Percentiles rank a stretch among this genome's conserved stretches.
Evolutionary conservation across 2,329 filamentous ascomycete genomes (phyloP).

Genomic region (Alternaria ethzedia): DNA sequence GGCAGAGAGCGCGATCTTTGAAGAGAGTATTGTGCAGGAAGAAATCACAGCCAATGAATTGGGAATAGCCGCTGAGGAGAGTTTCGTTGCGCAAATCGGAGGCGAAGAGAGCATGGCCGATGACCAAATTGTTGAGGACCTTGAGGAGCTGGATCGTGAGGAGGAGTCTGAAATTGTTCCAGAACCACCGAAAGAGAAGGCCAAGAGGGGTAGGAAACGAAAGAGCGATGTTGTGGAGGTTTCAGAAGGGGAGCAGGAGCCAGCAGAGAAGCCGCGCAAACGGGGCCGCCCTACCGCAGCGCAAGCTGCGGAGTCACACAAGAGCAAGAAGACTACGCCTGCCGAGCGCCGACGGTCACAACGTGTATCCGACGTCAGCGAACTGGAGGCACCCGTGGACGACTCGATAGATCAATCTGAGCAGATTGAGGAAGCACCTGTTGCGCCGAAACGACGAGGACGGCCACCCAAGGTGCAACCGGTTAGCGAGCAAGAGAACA

Average conservation of each 20-base stretch:
- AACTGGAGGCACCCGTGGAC: constrained; percentile 31
- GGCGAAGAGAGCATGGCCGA: constrained; percentile 32
- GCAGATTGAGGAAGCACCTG: constrained; percentile 26
- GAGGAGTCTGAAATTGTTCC: constrained; percentile 36
- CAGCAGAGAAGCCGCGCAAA: constrained; percentile 24
- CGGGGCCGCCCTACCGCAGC: constrained; percentile 15
- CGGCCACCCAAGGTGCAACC: constrained; percentile 31
- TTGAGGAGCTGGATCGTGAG: constrained; percentile 31
- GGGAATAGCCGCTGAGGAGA: constrained; percentile 32
- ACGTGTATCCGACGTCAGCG: constrained; percentile 37
- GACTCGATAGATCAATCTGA: constrained; percentile 28
- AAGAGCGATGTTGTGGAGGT: constrained; percentile 34
- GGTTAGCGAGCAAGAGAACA: constrained; percentile 17
- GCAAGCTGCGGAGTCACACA: constrained; percentile 18
- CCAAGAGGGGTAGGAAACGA: constrained; percentile 37
- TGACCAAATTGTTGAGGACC: constrained; percentile 24
- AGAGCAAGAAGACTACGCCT: constrained; percentile 27
- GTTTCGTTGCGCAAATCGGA: constrained; percentile 35
- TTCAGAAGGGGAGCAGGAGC: constrained; percentile 22
- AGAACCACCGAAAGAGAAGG: constrained; percentile 33
- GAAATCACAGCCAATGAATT: constrained; percentile 38
- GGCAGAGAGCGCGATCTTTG: constrained; percentile 31
- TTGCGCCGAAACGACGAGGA: constrained; percentile 33
- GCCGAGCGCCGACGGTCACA: constrained; percentile 33
- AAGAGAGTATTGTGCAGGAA: constrained; percentile 44